Percentiles rank a stretch among this genome's conserved stretches.
phyloP scores from a whole-genome alignment of 2,329 filamentous ascomycete genomes.

The Colletotrichum aenigma region DNA sequence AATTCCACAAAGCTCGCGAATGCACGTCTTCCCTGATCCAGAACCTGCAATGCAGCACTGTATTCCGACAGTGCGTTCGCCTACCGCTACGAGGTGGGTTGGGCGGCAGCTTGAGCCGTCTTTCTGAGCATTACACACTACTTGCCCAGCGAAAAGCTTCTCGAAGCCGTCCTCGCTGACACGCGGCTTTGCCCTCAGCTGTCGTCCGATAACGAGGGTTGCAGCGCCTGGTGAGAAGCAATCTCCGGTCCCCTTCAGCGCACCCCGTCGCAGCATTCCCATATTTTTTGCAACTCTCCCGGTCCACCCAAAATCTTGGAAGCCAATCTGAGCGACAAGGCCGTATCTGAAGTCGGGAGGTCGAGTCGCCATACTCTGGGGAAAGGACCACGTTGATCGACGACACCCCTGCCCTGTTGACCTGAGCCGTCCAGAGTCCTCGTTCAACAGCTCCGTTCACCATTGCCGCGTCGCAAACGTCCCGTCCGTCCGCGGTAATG shows the following conservation, averaged over 20 bases:
- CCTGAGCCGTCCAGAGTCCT: not conserved
- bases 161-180: not conserved
- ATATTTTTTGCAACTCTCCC: not conserved
- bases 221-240: not conserved
- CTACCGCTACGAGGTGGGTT: not conserved
- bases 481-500: not conserved
- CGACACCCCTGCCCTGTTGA: not conserved
- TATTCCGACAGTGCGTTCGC: not conserved
- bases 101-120: not conserved
- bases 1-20: conserved; percentile 1
- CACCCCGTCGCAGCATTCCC: not conserved
- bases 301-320: conserved; percentile 1
- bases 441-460: not conserved
- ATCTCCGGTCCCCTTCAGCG: not conserved
- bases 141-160: not conserved
- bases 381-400: conserved; percentile 2
- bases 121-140: not conserved
- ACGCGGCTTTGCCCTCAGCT: not conserved
- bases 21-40: conserved; percentile 1
- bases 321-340: not conserved
- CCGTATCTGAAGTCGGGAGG: not conserved
- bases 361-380: not conserved
- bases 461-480: not conserved
- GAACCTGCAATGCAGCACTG: not conserved
- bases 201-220: not conserved